Evolutionary conservation across 2,329 filamentous ascomycete genomes (phyloP), one percentile per base, ranked within the genome.

Genomic region (Fonsecaea pugnacius): DNA sequence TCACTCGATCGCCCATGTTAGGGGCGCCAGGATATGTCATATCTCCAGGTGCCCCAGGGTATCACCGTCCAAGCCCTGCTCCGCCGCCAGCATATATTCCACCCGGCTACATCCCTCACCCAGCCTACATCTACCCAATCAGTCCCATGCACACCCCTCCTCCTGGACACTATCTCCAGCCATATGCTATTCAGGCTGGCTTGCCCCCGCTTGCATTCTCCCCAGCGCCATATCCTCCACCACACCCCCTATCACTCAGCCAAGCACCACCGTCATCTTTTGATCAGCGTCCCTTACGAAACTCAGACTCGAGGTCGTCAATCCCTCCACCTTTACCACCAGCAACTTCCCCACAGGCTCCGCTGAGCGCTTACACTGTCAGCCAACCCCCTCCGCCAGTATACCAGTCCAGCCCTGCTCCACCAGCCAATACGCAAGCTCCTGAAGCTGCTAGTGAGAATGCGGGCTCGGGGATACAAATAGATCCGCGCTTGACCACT

Each of bases 1-100:
- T 96, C 43, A 94, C 92, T 12, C 86, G 92, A 69, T 86, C 89
- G 0, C 92, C 86, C 5, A 87, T 88, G 84, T 78, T 80, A 35
- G 82, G 81, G 24, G 85, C 84, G 9, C 81, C 83, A 16, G 71
- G 76, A 10, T 87, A 85, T 73, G 78, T 82, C 6, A 79, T 83
- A 32, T 76, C 82, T 55, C 80, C 82, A 63, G 80, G 85, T 64
- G 78, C 77, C 55, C 80, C 84, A 72, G 85, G 82, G 69, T 87
- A 85, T 57, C 81, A 83, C 9, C 78, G 81, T 69, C 67, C 75
- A 70, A 67, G 75, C 18, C 73, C 75, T 35, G 71, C 76, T 14
- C 77, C 77, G 66, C 75, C 77, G 16, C 77, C 66, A 12, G 72
- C 75, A 30, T 81, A 80, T 62, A 69, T 75, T 0, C 73, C 77